Conservation (phyloP, 2,329 filamentous ascomycete species). For the Aspergillus sp. region DNA sequence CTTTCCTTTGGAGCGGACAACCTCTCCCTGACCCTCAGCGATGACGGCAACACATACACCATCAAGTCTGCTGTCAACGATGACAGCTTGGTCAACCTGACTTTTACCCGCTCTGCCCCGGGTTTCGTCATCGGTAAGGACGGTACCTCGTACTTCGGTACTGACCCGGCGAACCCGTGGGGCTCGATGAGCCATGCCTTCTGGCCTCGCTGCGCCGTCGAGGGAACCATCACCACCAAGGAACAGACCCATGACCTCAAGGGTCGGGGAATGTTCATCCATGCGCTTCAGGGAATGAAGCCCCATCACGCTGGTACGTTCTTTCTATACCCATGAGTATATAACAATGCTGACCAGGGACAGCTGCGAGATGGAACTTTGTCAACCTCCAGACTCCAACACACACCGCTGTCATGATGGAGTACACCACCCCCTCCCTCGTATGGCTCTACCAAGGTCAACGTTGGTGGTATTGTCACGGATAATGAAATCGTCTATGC, state of each 20-base stretch:
- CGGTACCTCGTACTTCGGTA: slow-evolving; percentile 80
- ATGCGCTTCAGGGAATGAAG: slow-evolving; percentile 97
- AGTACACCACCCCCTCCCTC: slow-evolving; percentile 91
- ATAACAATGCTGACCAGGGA: slow-evolving; percentile 6
- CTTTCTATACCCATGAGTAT: too few relatives aligned
- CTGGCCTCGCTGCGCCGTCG: slow-evolving; percentile 80
- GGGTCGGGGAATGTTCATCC: slow-evolving; percentile 73
- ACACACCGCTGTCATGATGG: slow-evolving; percentile 89
- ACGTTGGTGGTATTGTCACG: slow-evolving; percentile 75
- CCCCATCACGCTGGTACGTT: slow-evolving; percentile 79
- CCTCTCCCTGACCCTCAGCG: slow-evolving; percentile 77
- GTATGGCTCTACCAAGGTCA: slow-evolving; percentile 80
- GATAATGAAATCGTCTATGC: slow-evolving; percentile 76
- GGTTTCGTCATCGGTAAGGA: slow-evolving; percentile 82
- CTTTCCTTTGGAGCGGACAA: slow-evolving; percentile 81
- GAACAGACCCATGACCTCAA: slow-evolving; percentile 77
- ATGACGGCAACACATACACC: slow-evolving; percentile 74
- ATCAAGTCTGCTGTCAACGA: slow-evolving; percentile 88
- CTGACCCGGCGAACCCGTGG: slow-evolving; percentile 82
- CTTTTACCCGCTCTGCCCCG: slow-evolving; percentile 68
- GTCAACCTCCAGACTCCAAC: slow-evolving; percentile 81
- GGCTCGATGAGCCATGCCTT: slow-evolving; percentile 88
- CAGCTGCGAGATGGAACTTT: slow-evolving; percentile 87
- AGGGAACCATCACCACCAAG: slow-evolving; percentile 79
- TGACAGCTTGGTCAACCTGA: slow-evolving; percentile 78